phyloP scores from a whole-genome alignment of 805 yeast species.

The Metschnikowia sp. region DNA sequence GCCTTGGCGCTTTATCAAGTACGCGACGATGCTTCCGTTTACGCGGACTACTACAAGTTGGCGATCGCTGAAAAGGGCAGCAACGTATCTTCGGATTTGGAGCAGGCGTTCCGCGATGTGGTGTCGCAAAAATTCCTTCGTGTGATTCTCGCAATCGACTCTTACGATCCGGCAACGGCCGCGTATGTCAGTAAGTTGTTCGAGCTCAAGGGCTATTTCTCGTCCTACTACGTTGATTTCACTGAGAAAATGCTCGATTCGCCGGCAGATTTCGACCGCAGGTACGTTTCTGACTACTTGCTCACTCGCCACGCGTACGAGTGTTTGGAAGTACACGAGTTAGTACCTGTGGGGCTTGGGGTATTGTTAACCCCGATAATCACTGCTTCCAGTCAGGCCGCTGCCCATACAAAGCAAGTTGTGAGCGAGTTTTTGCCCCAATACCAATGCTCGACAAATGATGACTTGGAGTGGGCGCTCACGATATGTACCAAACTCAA shows the following conservation, averaged over 20 bases:
- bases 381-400: constrained; percentile 42
- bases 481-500: constrained; percentile 68
- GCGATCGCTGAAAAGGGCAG: constrained; percentile 30
- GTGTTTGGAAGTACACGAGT: constrained; percentile 47
- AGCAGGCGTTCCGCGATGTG: constrained; percentile 48
- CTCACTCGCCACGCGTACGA: constrained; percentile 53
- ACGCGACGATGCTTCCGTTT: constrained; percentile 39
- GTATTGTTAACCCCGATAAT: constrained; percentile 42
- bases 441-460: constrained; percentile 60
- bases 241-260: constrained; percentile 3
- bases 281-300: constrained; percentile 50
- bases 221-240: constrained; percentile 28
- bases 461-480: constrained; percentile 77
- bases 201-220: constrained; percentile 61
- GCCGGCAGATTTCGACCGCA: background rate
- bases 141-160: constrained; percentile 56
- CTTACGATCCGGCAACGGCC: constrained; percentile 59
- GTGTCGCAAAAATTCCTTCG: constrained; percentile 54
- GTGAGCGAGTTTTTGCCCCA: constrained; percentile 59
- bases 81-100: constrained; percentile 13
- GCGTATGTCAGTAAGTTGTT: constrained; percentile 59
- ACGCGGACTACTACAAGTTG: constrained; percentile 30
- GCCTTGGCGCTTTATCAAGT: constrained; percentile 59
- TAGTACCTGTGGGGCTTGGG: constrained; percentile 71
- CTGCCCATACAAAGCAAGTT: constrained; percentile 29